Evolutionary conservation across 2,329 filamentous ascomycete species (phyloP), one percentile per base, ranked within the genome.

Genomic region (Purpureocillium lavendulum): DNA sequence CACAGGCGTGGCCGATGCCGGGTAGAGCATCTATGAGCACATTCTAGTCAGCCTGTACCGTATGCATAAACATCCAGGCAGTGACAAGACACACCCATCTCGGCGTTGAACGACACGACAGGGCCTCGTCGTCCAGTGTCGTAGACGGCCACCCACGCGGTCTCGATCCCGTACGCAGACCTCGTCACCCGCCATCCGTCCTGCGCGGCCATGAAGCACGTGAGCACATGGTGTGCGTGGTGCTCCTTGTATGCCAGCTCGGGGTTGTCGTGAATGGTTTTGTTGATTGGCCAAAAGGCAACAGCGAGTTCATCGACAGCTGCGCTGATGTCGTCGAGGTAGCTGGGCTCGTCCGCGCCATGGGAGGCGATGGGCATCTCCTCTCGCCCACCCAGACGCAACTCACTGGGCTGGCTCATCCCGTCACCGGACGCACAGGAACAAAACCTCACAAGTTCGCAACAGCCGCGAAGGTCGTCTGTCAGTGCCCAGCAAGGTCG

Each of bases 1-100:
- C 71, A 40, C 71, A 75, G 9, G 69, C 68, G 47, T 74, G 70
- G 24, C 70, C 70, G 10, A 73, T 64, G 3, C 59, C 62, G 1
- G 69, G 66, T 7, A 73, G 58, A 10, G 67, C 67, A 46, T 73
- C 67, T 71, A 17, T 3, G 10, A 6, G 10, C 21, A 26, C 5
- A 26, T 10, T 26, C 5, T 10, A n/a, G 21, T 26, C 21, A 26
- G 21, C 21, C 21, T 5, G 5, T 26, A 26, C 21, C 21, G 21
- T 26, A 5, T 26, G 5, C 6, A 26, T 10, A 6, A 6, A 6
- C 4, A 16, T 28, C 14, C 14, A 33, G 14, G 14, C 2, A 15
- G 24, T 15, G 15, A 18, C 7, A 21, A 5, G 21, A 5, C 42
- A 16, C 38, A 50, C 49, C 54, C 34, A 56, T 58, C 42, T 65